Percentiles rank a stretch among this genome's conserved stretches.
Conservation (phyloP, 495 filamentous ascomycete genomes). For the Podospora pseudocomata region DNA sequence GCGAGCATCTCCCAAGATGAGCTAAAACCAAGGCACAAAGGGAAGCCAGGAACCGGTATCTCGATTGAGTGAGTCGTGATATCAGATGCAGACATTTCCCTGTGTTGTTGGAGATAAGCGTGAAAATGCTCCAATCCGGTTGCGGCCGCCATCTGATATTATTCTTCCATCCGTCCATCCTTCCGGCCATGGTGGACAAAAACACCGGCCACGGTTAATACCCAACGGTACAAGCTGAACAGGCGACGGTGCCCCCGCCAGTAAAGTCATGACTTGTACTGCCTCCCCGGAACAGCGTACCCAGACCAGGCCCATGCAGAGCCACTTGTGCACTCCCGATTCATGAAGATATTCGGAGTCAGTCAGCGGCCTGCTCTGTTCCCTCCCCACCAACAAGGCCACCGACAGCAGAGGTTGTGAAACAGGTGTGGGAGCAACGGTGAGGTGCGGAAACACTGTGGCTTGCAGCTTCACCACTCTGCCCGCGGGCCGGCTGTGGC, state of each 20-base stretch:
- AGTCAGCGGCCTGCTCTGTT: neutral
- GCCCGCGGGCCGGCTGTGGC: neutral
- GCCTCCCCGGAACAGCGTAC: neutral
- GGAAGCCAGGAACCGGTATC: neutral
- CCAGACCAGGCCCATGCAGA: conserved; percentile 1
- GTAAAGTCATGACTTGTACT: conserved; percentile 1
- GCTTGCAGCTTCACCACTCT: conserved; percentile 1
- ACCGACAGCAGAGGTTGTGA: neutral
- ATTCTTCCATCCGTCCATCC: neutral
- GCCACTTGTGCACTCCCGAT: conserved; percentile 4
- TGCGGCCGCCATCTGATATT: neutral
- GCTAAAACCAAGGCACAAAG: conserved; percentile 19
- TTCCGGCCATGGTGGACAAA: neutral
- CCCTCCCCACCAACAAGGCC: neutral
- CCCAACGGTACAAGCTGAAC: neutral
- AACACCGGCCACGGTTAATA: neutral
- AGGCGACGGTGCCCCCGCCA: neutral
- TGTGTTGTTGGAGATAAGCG: neutral
- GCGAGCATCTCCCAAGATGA: conserved; percentile 8
- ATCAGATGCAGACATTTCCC: conserved; percentile 15
- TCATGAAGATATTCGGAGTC: neutral
- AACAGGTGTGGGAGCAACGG: neutral
- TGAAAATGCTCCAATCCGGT: neutral
- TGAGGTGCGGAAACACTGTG: neutral
- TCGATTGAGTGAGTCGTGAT: conserved; percentile 10